phyloP scores from a whole-genome alignment of 108 stramenopile species.

The Mayamaea pseudoterrestris region DNA sequence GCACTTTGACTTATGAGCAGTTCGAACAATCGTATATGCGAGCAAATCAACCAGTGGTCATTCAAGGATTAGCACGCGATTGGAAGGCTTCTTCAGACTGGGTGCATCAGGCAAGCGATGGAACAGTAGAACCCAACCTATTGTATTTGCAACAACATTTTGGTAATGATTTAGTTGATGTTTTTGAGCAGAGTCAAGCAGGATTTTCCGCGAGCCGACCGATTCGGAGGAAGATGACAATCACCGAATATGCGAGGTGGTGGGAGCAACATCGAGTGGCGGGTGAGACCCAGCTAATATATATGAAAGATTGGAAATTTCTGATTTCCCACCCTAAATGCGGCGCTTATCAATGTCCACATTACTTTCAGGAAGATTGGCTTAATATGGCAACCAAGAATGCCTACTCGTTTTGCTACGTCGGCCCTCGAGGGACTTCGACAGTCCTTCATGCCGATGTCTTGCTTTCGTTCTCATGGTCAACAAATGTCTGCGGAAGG shows the following conservation, averaged over 20 bases:
- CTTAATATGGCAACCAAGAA: constrained; percentile 25
- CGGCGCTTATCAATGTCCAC: constrained; percentile 25
- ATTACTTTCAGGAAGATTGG: constrained; percentile 26
- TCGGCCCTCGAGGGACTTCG: constrained; percentile 37
- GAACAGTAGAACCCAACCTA: constrained; percentile 2
- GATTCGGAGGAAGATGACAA: neutral
- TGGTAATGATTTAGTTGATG: constrained; percentile 5
- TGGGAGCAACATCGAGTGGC: neutral
- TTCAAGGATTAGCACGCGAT: constrained; percentile 18
- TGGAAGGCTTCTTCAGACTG: constrained; percentile 9
- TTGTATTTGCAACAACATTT: neutral
- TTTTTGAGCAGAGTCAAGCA: neutral
- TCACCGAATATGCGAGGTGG: constrained; percentile 14
- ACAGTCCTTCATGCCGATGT: constrained; percentile 58
- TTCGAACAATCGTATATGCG: constrained; percentile 24
- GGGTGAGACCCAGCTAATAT: constrained; percentile 5
- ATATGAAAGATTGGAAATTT: constrained; percentile 42
- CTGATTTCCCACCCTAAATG: constrained; percentile 9
- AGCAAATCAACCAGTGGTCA: constrained; percentile 30
- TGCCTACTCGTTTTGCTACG: constrained; percentile 49
- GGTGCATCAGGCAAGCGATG: neutral
- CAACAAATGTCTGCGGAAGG: constrained; percentile 36
- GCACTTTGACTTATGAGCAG: constrained; percentile 5
- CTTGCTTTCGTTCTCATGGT: constrained; percentile 44
- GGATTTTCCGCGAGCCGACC: constrained; percentile 8